Evolutionary conservation across 2,329 filamentous ascomycete genomes (phyloP), one percentile per base, ranked within the genome.

Genomic region (Ceratocystis cacaofunesta): DNA sequence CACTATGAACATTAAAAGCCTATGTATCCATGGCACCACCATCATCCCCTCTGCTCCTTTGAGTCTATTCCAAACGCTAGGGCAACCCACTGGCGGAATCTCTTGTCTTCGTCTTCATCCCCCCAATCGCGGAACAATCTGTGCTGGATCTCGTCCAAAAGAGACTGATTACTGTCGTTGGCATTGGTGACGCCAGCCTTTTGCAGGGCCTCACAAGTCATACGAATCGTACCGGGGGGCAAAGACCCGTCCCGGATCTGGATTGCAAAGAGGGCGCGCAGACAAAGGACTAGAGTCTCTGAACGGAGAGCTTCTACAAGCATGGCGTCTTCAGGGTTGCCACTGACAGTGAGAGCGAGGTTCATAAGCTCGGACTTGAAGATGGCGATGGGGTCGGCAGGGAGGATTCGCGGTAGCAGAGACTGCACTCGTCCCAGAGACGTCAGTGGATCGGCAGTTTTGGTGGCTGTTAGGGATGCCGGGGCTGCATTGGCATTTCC

Each of bases 361-460:
- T 25, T 28, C 41, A 62, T 50, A 22, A 65, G 64, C 36, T 62
- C 60, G 15, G 58, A 65, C 36, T 17, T 50, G 58, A 60, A 62
- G 28, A 65, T 32, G 30, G 15, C 22, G 8, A 48, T 55, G 25
- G 65, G 65, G 43, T 61, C 25, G 2, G 28, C 36, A 3, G 61
- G 44, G 3, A 66, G 28, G 12, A 66, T 43, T 19, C 43, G 41
- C 5, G 63, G 55, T 32, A 65, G 10, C 15, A 65, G 43, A 10
- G 63, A 61, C 41, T 50, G 63, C n/a, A 65, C 63, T 60, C 63
- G 15, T 17, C 55, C 30, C 3, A 65, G 57, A 19, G 55, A 41
- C 17, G 50, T 44, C 25, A 65, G 63, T 10, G 36, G 10, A 19
- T 64, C 52, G 2, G 55, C 41, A 12, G 41, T 48, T 10, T 48